Conservation (phyloP, 1,284 basidiomycete genomes). For the Takashimella koratensis region DNA sequence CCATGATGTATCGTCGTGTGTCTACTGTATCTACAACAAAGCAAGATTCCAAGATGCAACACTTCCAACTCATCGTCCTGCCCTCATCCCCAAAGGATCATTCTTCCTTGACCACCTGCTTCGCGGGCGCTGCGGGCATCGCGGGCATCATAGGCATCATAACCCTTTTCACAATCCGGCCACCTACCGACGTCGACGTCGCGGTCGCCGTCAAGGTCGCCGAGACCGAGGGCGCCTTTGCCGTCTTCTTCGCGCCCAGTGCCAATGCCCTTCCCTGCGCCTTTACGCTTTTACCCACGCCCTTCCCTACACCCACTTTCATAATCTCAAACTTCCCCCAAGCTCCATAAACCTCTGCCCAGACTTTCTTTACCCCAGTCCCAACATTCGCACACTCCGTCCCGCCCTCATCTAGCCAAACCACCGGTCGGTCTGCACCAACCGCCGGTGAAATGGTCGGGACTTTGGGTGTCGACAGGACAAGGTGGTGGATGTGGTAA, state of each 20-base stretch:
- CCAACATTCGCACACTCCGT: slow-evolving; percentile 43
- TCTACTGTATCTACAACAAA: no score
- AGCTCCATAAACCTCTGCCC: slow-evolving; percentile 39
- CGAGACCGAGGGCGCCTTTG: no score
- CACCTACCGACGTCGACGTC: slow-evolving; percentile 3
- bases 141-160: slow-evolving; percentile 46
- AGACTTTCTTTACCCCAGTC: slow-evolving; percentile 49
- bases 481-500: slow-evolving; percentile 60
- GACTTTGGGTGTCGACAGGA: slow-evolving; percentile 15
- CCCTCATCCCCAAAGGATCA: no score
- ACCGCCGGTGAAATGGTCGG: background rate
- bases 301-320: slow-evolving; percentile 1
- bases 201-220: background rate
- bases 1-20: no score
- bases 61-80: no score
- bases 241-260: no score
- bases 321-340: slow-evolving; percentile 31
- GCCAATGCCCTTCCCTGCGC: background rate
- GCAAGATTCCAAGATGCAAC: no score
- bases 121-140: no score
- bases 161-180: slow-evolving; percentile 30
- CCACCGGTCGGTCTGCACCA: background rate
- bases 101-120: no score
- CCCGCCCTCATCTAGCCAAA: slow-evolving; percentile 33
- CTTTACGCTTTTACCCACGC: background rate